Base-by-base conservation (phyloP, 2,329 filamentous ascomycete species). In the Sphaerulina musiva region DNA sequence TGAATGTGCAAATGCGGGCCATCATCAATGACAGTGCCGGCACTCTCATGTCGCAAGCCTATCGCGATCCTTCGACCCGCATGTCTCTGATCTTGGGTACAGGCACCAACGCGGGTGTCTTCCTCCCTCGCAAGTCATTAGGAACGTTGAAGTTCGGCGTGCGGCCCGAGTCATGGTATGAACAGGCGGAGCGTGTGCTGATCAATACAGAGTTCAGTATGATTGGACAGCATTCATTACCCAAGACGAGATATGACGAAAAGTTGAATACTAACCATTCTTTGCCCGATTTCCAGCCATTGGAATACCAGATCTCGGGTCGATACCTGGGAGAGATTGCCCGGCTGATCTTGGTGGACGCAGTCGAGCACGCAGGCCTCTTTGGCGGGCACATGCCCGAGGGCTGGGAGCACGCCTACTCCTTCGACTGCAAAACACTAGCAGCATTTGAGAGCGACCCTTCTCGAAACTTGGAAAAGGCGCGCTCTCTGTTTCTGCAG, bases 181-280 rank as follows among this genome's bases (percentile, higher is more conserved):
- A 76, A 29, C 72, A 76, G 40, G 80, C 81, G n/a, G 74, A 77
- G 31, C 76, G 81, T 55, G 82, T 85, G 32, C 78, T 85, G 49
- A 76, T 84, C 62, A 85, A 85, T 65, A 84, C 79, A 6, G 82
- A 85, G 64, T 72, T 84, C 61, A 83, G 81, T 71, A 84, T 85
- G 81, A 84, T 84, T 59, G 82, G 79, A 46, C 77, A 80, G 54
- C 72, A 76, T 20, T 74, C 83, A 29, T 73, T 83, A 38, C 79
- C 80, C 1, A 76, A 74, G 60, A 83, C 81, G 5, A 73, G 77
- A 11, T 85, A 81, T 81, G 82, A 85, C 59, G 79, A 83, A 6
- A 63, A 75, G 31, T 71, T 85, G 46, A 84, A 84, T 66, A 67
- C 70, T 29, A 74, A 73, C 5, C 82, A 85, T 62, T 63, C 76